phyloP scores from a whole-genome alignment of 169 alveolate genomes.

The Plasmodium adleri region DNA sequence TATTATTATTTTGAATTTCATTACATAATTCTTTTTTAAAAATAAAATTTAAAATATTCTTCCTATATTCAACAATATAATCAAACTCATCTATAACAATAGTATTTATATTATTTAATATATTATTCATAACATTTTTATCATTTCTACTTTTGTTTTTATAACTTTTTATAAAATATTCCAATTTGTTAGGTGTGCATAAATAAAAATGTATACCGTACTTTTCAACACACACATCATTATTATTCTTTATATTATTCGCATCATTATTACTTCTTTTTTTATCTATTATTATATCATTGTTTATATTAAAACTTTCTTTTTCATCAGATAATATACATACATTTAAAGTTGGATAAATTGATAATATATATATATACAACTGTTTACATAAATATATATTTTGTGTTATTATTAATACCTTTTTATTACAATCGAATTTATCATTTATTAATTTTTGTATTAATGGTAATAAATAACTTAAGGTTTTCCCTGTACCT shows the following conservation, averaged over 20 bases:
- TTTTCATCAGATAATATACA: conserved; percentile 64
- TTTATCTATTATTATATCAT: too few relatives aligned
- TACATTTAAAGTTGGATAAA: conserved; percentile 68
- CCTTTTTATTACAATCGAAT: conserved; percentile 46
- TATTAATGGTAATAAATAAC: conserved; percentile 79
- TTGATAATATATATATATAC: conserved; percentile 67
- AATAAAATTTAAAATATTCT: conserved; percentile 43
- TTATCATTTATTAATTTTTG: conserved; percentile 72
- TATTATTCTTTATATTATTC: conserved; percentile 3
- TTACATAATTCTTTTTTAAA: conserved; percentile 8
- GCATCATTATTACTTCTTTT: conserved; percentile 9
- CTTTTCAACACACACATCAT: conserved; percentile 22
- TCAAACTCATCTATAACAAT: conserved; percentile 73
- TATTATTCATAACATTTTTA: conserved; percentile 66
- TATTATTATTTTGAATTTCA: conserved; percentile 13
- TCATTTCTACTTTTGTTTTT: conserved; percentile 64
- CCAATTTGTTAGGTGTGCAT: conserved; percentile 49
- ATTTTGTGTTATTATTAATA: conserved; percentile 70
- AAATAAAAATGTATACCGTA: conserved; percentile 71
- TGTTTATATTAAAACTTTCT: neutral
- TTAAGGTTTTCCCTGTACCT: conserved; percentile 81
- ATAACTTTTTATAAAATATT: conserved; percentile 60
- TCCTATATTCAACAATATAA: conserved; percentile 48
- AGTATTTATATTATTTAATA: conserved; percentile 59
- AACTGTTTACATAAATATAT: conserved; percentile 68